A percentile compares a stretch with the other conserved stretches of the same genome.
Conservation (phyloP, 1,284 basidiomycete species). For the Anthracocystis panici-leucophaei region DNA sequence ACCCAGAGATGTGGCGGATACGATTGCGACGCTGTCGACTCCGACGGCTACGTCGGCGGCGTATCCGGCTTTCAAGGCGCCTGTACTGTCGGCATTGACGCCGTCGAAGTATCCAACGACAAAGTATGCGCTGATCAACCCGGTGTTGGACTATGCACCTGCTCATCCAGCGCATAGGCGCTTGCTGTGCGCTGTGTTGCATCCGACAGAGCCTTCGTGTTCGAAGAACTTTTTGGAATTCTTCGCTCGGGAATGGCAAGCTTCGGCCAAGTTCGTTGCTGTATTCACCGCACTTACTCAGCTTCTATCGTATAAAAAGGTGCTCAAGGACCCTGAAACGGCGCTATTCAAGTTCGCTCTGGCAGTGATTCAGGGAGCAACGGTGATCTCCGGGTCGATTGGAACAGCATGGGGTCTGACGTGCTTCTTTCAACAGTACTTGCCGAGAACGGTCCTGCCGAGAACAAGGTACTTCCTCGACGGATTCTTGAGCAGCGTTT, state of each 20-base stretch:
- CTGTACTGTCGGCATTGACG: constrained; percentile 56
- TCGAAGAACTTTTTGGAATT: constrained; percentile 47
- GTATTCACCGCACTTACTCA: constrained; percentile 43
- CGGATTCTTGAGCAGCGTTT: constrained; percentile 56
- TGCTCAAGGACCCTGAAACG: constrained; percentile 59
- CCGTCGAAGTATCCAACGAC: constrained; percentile 54
- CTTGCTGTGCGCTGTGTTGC: constrained; percentile 59
- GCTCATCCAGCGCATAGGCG: constrained; percentile 59
- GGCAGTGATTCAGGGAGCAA: constrained; percentile 60
- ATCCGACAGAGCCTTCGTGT: constrained; percentile 60
- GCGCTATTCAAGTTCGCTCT: constrained; percentile 56
- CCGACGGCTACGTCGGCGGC: constrained; percentile 42
- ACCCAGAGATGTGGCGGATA: constrained; percentile 51
- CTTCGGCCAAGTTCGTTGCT: constrained; percentile 56
- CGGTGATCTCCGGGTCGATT: constrained; percentile 59
- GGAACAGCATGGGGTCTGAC: constrained; percentile 61
- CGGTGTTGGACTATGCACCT: constrained; percentile 60
- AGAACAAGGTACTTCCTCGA: constrained; percentile 55
- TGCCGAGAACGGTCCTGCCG: constrained; percentile 55
- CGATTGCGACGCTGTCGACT: constrained; percentile 54
- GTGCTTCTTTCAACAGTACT: constrained; percentile 62
- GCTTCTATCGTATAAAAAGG: constrained; percentile 34
- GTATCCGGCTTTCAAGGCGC: constrained; percentile 61
- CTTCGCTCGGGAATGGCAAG: constrained; percentile 55
- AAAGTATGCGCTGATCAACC: constrained; percentile 53